A percentile compares a stretch with the other conserved stretches of the same genome.
phyloP scores from a whole-genome alignment of 2,329 filamentous ascomycete species.

The Emmonsiellopsis sp. region DNA sequence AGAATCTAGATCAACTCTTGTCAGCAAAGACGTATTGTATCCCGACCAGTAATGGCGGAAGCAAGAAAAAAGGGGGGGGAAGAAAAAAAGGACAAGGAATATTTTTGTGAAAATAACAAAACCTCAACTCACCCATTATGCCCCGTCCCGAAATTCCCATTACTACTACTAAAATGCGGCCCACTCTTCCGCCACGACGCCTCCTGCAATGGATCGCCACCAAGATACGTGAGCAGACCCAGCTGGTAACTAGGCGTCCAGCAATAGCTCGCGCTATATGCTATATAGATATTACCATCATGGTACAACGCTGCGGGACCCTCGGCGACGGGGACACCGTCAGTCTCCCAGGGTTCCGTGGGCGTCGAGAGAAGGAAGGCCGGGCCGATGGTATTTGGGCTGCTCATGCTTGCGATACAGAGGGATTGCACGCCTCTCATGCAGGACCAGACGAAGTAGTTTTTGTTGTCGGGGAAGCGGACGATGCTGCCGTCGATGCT shows the following conservation, averaged over 20 bases:
- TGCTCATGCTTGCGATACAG: constrained; percentile 32
- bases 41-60: too few relatives aligned
- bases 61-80: too few relatives aligned
- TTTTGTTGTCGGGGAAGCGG: constrained; percentile 38
- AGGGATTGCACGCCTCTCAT: constrained; percentile 34
- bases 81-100: too few relatives aligned
- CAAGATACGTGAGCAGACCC: constrained; percentile 32
- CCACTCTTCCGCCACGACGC: constrained; percentile 45
- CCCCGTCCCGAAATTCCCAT: constrained; percentile 49
- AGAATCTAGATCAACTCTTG: constrained; percentile 44
- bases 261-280: constrained; percentile 49
- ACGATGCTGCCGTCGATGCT: constrained; percentile 48
- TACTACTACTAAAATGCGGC: constrained; percentile 42
- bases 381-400: constrained; percentile 37
- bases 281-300: constrained; percentile 44
- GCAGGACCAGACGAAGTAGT: constrained; percentile 50
- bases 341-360: constrained; percentile 43
- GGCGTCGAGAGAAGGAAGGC: constrained; percentile 44
- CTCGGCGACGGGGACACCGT: constrained; percentile 46
- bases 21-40: too few relatives aligned
- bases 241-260: constrained; percentile 49
- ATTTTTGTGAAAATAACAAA: too few relatives aligned
- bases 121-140: constrained; percentile 41
- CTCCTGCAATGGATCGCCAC: constrained; percentile 6
- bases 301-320: constrained; percentile 47